Evolutionary conservation across 371 early-diverging fungal genomes (phyloP), one percentile per base, ranked within the genome.

Genomic region (Circinella umbellata): DNA sequence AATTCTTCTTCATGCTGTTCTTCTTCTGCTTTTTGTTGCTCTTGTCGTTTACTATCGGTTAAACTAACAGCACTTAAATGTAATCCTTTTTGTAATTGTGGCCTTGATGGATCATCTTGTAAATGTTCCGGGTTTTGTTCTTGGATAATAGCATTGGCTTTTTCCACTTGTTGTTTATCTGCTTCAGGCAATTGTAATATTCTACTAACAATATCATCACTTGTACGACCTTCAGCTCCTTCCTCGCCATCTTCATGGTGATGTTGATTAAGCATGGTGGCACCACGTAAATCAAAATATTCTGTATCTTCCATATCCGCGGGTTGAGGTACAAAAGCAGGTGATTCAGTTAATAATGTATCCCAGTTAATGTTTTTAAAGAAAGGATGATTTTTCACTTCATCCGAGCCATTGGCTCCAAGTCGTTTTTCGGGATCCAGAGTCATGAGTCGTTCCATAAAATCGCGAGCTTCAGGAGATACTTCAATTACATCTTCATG

Each of bases 271-370:
- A 86, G 82, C 85, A 88, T 87, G 17, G 82, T 82, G 9, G 91
- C 91, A 7, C 97, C 97, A 18, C 98, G 88, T 6, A 87, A 73
- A 75, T 98, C 98, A 88, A 98, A 98, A 76, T 97, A 97, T 42
- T 92, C 93, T 0, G 97, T 97, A 69, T 97, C 97, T 67, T 96
- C 96, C 55, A 84, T 80, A 62, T 86, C 82, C 0, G 87, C 88
- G 0, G 92, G 87, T 53, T 92, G 91, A 5, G 98, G 98, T 3
- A 96, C 86, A 79, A 98, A 98, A 2, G 89, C 86, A 3, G 96
- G 93, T 54, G 91, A 86, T 64, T 87, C 83, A 0, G 85, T 85
- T 35, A 87, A 70, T 15, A 97, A 71, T 2, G 86, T 89, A 18
- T 91, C 89, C 91, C 91, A 93, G 57, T 91, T 72, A 53, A 93